Base-by-base conservation (phyloP, 1,284 basidiomycete species). In the Sparassis latifolia region DNA sequence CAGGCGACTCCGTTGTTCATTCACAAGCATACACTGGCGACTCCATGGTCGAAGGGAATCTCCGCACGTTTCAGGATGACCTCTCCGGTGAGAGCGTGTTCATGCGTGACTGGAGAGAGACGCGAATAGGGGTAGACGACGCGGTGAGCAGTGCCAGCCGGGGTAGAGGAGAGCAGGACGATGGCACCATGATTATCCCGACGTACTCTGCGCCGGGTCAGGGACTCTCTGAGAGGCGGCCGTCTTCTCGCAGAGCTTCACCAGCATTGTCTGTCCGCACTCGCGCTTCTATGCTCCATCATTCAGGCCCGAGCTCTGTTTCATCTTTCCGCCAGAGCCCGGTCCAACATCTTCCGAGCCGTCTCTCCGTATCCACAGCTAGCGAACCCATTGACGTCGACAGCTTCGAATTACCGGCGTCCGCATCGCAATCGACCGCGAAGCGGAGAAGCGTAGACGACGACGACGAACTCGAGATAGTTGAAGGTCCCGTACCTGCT, bases 61-160 rank as follows among this genome's bases (percentile, higher is more conserved):
- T 80, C 10, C 69, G 74, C n/a, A 68, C 72, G 10, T 83, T 88
- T 55, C 81, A 86, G 59, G 87, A 89, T 55, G 77, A 77, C 1
- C 56, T 85, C 3, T 71, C 73, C 1, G 67, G 72, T 0, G 86
- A 89, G 59, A 81, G 74, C 51, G 58, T 88, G 2, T 88, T 86
- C 64, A 73, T 75, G 52, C 74, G 86, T 28, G 87, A 89, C 63
- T 89, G 85, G 85, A 73, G 84, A 37, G 87, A 89, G 66, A 78
- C 80, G 6, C 66, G 78, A n/a, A 54, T 75, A 33, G 53, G 59
- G 3, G 56, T 60, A 9, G 55, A 58, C 30, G 67, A 62, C 57
- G 42, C 52, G 44, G 35, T 52, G 49, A 10, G 29, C 7, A 50
- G 52, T 33, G 42, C 46, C 47, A 51, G 49, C 10, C 47, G 44